Evolutionary conservation across 2,329 filamentous ascomycete species (phyloP), one percentile per base, ranked within the genome.

Genomic region (Fusarium sublunatum): DNA sequence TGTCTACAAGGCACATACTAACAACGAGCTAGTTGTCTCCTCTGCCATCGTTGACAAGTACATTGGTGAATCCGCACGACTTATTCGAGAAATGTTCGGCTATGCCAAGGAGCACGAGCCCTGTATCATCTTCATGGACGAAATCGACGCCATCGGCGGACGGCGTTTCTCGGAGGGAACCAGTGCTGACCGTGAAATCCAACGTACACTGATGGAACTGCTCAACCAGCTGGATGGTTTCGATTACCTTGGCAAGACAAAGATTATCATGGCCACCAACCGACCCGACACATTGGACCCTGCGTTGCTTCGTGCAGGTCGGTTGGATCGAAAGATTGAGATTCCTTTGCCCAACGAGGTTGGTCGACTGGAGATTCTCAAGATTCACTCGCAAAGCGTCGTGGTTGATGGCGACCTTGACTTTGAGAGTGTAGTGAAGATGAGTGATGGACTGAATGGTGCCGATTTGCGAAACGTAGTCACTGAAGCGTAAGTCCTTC

Each of bases 81-180:
- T 99, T 67, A 99, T 99, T 73, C 89, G 95, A 77, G 95, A 99
- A 79, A 99, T 99, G 96, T 99, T 99, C 74, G 96, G 95, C 56
- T 99, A 99, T 74, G 95, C 96, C 72, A 98, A 97, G 80, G 96
- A 99, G 77, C 95, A 99, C 77, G 95, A 99, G 79, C 95, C 95
- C 35, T 99, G 95, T 78, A 99, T 99, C 78, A 99, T 99, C 80
- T 99, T 99, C 86, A 99, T 99, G 95, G 96, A 99, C 83, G 95
- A 99, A 81, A 99, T 99, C 75, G 95, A 99, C 75, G 95, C 95
- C 74, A 99, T 99, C 73, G 95, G 95, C 76, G 96, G 96, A 64
- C 88, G 96, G 72, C 87, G 95, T 72, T 99, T 99, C 79, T 97
- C 92, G 1, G 95, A 99, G 78, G 95, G 96, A 69, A 99, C 95